A percentile compares a stretch with the other conserved stretches of the same genome.
Conservation (phyloP, 805 yeast species). For the Starmerella vaccinii region DNA sequence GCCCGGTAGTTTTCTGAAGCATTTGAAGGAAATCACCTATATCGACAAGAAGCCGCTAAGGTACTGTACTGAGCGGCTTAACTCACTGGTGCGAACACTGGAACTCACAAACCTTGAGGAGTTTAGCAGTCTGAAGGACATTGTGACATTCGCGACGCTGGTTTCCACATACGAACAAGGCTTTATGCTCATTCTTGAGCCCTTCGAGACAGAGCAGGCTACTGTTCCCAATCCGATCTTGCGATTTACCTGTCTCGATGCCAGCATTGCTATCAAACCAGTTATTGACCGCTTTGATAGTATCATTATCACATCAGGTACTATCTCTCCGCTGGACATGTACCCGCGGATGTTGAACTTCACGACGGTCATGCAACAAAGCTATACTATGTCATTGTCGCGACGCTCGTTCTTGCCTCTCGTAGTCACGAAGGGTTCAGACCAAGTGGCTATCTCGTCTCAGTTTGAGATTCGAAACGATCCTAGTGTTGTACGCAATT, state of each 20-base stretch:
- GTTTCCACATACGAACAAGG: conserved; percentile 94
- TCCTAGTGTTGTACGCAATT: conserved; percentile 94
- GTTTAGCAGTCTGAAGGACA: conserved; percentile 83
- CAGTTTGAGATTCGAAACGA: conserved; percentile 94
- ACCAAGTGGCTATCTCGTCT: conserved; percentile 93
- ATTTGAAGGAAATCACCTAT: conserved; percentile 82
- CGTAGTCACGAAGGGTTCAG: conserved; percentile 95
- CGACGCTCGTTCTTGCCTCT: conserved; percentile 87
- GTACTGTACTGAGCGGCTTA: conserved; percentile 84
- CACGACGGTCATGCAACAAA: conserved; percentile 85
- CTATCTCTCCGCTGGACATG: conserved; percentile 97
- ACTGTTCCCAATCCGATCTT: conserved; percentile 95
- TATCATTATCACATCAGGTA: conserved; percentile 92
- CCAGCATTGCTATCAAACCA: conserved; percentile 95
- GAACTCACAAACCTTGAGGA: conserved; percentile 86
- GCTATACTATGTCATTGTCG: conserved; percentile 91
- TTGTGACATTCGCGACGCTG: conserved; percentile 92
- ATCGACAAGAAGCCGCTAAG: conserved; percentile 85
- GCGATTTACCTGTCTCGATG: conserved; percentile 90
- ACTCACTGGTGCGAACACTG: conserved; percentile 77
- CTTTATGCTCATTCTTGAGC: conserved; percentile 82
- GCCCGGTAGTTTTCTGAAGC: conserved; percentile 84
- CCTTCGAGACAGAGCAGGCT: conserved; percentile 87
- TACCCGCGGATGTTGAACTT: conserved; percentile 94
- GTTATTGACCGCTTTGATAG: conserved; percentile 87